A percentile compares a stretch with the other conserved stretches of the same genome.
Conservation (phyloP, 2,329 filamentous ascomycete genomes). For the Colletotrichum tropicicola region DNA sequence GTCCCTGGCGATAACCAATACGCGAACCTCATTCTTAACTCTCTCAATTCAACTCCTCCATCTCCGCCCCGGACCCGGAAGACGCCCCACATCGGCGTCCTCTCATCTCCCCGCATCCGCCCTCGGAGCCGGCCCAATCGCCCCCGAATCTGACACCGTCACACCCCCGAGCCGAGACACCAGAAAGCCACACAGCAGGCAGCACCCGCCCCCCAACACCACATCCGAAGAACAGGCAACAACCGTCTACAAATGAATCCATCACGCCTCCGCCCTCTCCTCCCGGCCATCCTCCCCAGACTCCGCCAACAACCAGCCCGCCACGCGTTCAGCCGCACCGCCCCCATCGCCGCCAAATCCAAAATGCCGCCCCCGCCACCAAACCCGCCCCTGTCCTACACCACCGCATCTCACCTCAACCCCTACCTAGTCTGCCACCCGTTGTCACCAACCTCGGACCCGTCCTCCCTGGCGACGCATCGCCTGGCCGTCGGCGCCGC, state of each 20-base stretch:
- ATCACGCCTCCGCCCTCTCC: not conserved
- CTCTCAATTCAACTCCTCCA: too few species aligned
- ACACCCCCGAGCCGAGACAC: too few species aligned
- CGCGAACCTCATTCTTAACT: too few species aligned
- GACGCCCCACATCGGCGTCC: too few species aligned
- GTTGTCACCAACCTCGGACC: not conserved
- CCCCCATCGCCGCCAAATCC: not conserved
- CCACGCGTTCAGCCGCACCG: not conserved
- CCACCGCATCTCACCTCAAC: conserved; percentile 9
- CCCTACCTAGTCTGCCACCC: conserved; percentile 22
- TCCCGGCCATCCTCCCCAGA: not conserved
- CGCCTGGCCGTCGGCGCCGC: conserved; percentile 27
- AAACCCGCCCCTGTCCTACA: conserved; percentile 21
- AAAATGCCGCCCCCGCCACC: conserved; percentile 28
- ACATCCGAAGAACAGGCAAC: not conserved
- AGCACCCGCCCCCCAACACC: not conserved
- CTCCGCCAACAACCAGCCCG: not conserved
- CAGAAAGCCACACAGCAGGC: conserved; percentile 12
- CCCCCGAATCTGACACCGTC: too few species aligned
- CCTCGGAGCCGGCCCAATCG: too few species aligned
- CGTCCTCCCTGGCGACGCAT: not conserved
- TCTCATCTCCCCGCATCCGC: too few species aligned
- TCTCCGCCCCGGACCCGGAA: too few species aligned
- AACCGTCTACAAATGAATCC: not conserved
- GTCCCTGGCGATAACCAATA: too few species aligned